phyloP scores from a whole-genome alignment of 148 eudicot genomes.

The Rhododendron kiyosumense region DNA sequence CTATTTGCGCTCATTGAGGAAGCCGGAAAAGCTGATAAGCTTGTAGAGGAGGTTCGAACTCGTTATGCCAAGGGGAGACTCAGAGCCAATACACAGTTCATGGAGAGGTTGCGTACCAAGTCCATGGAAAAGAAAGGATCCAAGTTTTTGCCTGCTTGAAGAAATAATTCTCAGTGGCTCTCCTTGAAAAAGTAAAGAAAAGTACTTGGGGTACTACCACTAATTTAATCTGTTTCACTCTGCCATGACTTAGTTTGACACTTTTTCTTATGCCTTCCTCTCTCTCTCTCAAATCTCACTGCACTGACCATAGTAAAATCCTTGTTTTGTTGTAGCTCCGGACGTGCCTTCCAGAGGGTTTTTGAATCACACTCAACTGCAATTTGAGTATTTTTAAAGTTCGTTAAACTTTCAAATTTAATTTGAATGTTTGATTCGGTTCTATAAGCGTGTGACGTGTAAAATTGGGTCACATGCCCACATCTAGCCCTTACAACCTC shows the following conservation, averaged over 20 bases:
- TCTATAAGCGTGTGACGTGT: too few relatives aligned
- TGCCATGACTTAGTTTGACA: background rate
- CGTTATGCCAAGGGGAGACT: constrained; percentile 65
- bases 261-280: background rate
- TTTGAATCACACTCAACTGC: background rate
- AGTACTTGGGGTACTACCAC: background rate
- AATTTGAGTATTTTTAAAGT: too few relatives aligned
- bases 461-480: too few relatives aligned
- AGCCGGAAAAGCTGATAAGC: constrained; percentile 72
- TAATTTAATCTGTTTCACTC: background rate
- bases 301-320: background rate
- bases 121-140: constrained; percentile 25
- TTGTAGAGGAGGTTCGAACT: constrained; percentile 65
- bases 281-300: background rate
- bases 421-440: too few relatives aligned
- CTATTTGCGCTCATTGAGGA: constrained; percentile 74
- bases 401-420: too few relatives aligned
- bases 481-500: too few relatives aligned
- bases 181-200: background rate
- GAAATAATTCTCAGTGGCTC: background rate
- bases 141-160: constrained; percentile 31
- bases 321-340: background rate
- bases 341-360: background rate
- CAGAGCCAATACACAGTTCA: constrained; percentile 71
- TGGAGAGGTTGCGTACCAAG: constrained; percentile 73